Conservation (phyloP, 148 eudicot species). For the Persicaria maculosa region DNA sequence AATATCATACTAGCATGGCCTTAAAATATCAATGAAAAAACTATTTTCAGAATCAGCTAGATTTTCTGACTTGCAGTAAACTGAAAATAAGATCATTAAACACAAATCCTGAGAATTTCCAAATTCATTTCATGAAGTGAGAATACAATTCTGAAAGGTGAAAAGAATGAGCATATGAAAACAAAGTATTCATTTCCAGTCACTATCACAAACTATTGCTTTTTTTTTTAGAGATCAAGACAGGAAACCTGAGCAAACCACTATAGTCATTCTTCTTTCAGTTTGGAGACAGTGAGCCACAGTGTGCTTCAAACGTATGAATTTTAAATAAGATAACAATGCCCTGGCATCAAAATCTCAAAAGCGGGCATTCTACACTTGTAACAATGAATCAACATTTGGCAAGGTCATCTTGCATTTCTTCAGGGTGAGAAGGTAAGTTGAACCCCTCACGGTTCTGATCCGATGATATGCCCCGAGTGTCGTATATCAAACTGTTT, state of each 20-base stretch:
- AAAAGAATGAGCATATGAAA: conserved; percentile 15
- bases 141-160: conserved; percentile 3
- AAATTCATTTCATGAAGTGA: conserved; percentile 12
- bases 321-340: background rate
- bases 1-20: background rate
- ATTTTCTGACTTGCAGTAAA: background rate
- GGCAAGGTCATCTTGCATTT: conserved; percentile 10
- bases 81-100: background rate
- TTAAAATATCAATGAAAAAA: background rate
- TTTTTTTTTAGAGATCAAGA: background rate
- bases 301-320: background rate
- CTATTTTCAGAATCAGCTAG: background rate
- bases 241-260: conserved; percentile 14
- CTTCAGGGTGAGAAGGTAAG: conserved; percentile 8
- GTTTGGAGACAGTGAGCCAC: background rate
- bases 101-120: background rate
- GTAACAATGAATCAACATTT: conserved; percentile 10
- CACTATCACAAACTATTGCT: conserved; percentile 9
- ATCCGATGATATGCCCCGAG: conserved; percentile 22
- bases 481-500: conserved; percentile 60
- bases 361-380: background rate
- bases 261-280: conserved; percentile 9
- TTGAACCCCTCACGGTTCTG: conserved; percentile 21
- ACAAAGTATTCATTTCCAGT: conserved; percentile 16
- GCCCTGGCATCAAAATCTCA: conserved; percentile 10